Evolutionary conservation across 345 rosid species (phyloP).

Genomic region (Rhodamnia rubescens): DNA sequence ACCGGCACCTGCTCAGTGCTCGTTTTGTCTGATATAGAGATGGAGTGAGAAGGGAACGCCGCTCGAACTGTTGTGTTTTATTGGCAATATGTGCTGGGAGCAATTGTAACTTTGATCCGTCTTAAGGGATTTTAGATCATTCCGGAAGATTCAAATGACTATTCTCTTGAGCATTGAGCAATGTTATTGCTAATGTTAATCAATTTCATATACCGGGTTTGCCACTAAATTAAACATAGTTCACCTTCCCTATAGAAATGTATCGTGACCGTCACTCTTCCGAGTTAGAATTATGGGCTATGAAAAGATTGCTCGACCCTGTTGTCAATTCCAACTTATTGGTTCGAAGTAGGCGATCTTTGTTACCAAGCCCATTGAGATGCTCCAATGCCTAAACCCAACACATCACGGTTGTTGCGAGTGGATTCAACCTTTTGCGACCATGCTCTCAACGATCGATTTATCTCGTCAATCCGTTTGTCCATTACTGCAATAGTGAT

Average conservation of each 20-base stretch:
- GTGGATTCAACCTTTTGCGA: fast-evolving
- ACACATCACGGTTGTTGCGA: too few relatives aligned
- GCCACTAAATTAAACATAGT: background rate
- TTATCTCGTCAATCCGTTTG: background rate
- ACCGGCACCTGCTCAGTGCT: background rate
- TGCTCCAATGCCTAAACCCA: too few relatives aligned
- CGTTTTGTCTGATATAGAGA: background rate
- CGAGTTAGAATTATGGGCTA: fast-evolving
- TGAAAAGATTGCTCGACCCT: background rate
- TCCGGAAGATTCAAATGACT: background rate
- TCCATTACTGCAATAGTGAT: fast-evolving
- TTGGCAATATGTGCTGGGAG: background rate
- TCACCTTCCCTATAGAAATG: background rate
- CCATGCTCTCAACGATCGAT: background rate
- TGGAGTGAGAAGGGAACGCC: background rate
- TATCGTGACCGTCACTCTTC: fast-evolving
- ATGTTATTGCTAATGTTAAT: background rate
- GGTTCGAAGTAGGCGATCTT: too few relatives aligned
- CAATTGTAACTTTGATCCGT: background rate
- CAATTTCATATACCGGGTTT: background rate
- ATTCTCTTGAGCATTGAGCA: background rate
- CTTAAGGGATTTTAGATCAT: background rate
- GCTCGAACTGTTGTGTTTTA: background rate
- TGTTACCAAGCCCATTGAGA: too few relatives aligned
- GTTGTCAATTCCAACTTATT: background rate